Evolutionary conservation across 805 yeast genomes (phyloP), one percentile per base, ranked within the genome.

Genomic region (Groenewaldozyma tartarivorans): DNA sequence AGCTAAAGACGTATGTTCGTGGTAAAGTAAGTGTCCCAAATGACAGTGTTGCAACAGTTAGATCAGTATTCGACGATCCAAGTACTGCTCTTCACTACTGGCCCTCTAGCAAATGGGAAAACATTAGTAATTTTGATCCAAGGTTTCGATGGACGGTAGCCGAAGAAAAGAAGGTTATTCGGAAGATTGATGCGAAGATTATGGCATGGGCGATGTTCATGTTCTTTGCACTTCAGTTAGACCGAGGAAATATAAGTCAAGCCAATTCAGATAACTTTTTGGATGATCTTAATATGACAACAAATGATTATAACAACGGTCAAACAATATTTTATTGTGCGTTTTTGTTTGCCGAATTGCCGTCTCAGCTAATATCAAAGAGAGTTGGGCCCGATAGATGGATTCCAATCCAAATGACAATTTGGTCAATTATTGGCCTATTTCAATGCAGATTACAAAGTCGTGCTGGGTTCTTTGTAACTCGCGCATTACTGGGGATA

Each of bases 341-440:
- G 32, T 79, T 80, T 52, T 58, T 79, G 40, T 54, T 63, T 15
- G 74, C 81, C 13, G 86, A 80, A 54, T 59, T 79, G 6, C 87
- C 86, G 0, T 77, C 84, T 3, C 84, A 79, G 53, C 62, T 79
- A 48, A 60, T 80, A 35, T 73, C 81, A 11, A 78, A 79, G 53
- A 68, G 66, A 36, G 43, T 79, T 18, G 87, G 87, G 7, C 74
- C 82, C 3, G 84, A 77, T 49, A 50, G 68, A 33, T 77, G 81
- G 72, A 71, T 79, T 46, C 84, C 84, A 4, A 61, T 67, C 30
- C 82, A 78, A 53, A 67, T 78, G 56, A 49, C 62, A 18, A 45
- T 67, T 1, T 79, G 85, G 85, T 3, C 60, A 75, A 4, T 52
- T 77, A 33, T 85, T 81, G 72, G 80, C 2, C 59, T 72, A 33